phyloP scores from a whole-genome alignment of 2,329 filamentous ascomycete species.

The Penicillium oxalicum region DNA sequence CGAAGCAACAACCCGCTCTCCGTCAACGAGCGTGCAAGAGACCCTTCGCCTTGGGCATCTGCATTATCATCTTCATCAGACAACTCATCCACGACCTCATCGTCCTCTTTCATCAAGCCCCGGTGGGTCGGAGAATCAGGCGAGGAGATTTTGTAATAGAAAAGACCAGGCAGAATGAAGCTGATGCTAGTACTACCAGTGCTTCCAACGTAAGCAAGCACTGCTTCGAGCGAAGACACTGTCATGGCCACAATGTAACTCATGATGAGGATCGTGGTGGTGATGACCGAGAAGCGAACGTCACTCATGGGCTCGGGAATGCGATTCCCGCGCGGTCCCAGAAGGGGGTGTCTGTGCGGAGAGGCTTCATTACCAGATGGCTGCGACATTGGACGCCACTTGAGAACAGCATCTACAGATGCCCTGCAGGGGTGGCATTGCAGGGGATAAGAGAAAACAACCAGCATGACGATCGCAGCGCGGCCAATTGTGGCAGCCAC shows the following conservation, averaged over 20 bases:
- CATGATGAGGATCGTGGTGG: conserved; percentile 74
- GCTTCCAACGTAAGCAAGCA: conserved; percentile 89
- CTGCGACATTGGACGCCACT: conserved; percentile 64
- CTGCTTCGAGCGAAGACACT: conserved; percentile 80
- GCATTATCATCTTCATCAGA: conserved; percentile 37
- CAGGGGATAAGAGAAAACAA: conserved; percentile 92
- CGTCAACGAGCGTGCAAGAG: conserved; percentile 43
- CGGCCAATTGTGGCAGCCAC: conserved; percentile 86
- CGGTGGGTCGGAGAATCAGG: conserved; percentile 84
- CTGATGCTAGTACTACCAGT: conserved; percentile 94
- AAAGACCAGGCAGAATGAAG: conserved; percentile 91
- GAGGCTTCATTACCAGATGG: conserved; percentile 37
- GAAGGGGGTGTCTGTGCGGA: conserved; percentile 40
- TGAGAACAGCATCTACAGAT: conserved; percentile 88
- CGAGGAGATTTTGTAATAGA: conserved; percentile 97
- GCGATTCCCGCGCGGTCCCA: conserved; percentile 36
- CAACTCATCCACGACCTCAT: conserved; percentile 58
- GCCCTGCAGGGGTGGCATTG: conserved; percentile 95
- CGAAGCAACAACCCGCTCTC: conserved; percentile 55
- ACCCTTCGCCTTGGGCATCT: conserved; percentile 31
- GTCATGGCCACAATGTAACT: conserved; percentile 88
- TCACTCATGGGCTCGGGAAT: conserved; percentile 68
- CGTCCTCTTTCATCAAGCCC: conserved; percentile 81
- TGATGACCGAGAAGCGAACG: conserved; percentile 80
- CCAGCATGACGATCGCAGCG: conserved; percentile 88